These are phyloP conservation scores for Aspergillus jensenii DNA, from an alignment of 2,329 filamentous ascomycete genomes.

Conservation along the genomic window DNA sequence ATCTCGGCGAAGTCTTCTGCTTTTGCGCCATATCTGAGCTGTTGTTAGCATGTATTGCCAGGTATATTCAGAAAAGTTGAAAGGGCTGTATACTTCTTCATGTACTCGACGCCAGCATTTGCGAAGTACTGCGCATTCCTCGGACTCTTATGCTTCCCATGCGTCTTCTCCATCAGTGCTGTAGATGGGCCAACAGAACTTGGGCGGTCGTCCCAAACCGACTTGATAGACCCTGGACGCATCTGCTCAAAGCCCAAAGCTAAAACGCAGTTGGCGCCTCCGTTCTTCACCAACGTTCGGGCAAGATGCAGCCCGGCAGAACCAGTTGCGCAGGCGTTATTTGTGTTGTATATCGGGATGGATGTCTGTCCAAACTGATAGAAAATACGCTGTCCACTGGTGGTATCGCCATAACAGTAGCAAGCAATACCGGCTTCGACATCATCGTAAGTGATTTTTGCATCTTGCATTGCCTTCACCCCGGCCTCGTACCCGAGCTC, in stretches of 20 bases:
- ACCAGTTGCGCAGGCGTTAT: constrained; percentile 97
- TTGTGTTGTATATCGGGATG: constrained; percentile 96
- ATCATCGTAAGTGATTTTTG: constrained; percentile 90
- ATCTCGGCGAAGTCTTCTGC: constrained; percentile 91
- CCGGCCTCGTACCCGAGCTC: constrained; percentile 92
- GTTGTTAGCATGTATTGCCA: not conserved
- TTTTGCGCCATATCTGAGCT: constrained; percentile 71
- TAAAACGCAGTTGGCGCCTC: constrained; percentile 81
- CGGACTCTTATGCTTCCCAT: constrained; percentile 78
- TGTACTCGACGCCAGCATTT: constrained; percentile 90
- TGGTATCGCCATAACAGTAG: constrained; percentile 96
- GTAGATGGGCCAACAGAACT: constrained; percentile 72
- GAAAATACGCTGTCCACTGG: constrained; percentile 93
- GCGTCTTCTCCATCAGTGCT: constrained; percentile 78
- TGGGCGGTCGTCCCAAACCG: constrained; percentile 79
- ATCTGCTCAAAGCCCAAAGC: constrained; percentile 99
- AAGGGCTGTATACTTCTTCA: constrained; percentile 68
- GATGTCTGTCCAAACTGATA: constrained; percentile 98
- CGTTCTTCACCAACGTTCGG: constrained; percentile 73
- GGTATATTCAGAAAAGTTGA: not conserved
- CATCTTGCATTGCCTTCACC: constrained; percentile 75
- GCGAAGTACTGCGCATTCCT: constrained; percentile 92
- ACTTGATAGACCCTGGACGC: constrained; percentile 83
- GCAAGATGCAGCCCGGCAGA: constrained; percentile 85
- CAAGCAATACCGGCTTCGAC: constrained; percentile 92